Conservation (phyloP, 495 filamentous ascomycete species). For the Neurospora discreta region DNA sequence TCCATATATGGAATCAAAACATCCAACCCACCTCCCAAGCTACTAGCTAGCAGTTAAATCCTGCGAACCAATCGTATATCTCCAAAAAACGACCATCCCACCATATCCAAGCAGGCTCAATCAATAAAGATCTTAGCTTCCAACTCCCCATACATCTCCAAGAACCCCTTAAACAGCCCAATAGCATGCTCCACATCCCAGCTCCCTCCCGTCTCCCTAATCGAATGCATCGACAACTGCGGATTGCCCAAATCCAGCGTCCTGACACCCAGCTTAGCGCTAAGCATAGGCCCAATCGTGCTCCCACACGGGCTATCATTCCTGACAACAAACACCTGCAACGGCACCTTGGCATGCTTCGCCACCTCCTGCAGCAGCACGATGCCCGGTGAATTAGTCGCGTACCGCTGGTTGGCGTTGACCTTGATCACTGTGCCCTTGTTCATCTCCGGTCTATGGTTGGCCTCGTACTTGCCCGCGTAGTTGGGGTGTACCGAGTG, state of each 20-base stretch:
- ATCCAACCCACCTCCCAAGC: neutral
- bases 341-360: constrained; percentile 53
- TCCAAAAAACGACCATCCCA: neutral
- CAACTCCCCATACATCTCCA: constrained; percentile 67
- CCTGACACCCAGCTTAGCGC: constrained; percentile 69
- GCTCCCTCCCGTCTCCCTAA: constrained; percentile 79
- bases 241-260: constrained; percentile 92
- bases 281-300: constrained; percentile 94
- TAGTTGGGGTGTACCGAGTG: constrained; percentile 95
- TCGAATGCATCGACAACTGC: constrained; percentile 96
- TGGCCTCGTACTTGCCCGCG: constrained; percentile 74
- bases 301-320: constrained; percentile 91
- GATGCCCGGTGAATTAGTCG: constrained; percentile 91
- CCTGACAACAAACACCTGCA: constrained; percentile 92
- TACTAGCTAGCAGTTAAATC: neutral
- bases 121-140: constrained; percentile 77
- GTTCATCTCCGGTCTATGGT: constrained; percentile 91
- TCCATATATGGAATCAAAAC: neutral
- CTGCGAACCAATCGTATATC: neutral
- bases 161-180: constrained; percentile 79
- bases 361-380: constrained; percentile 84
- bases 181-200: constrained; percentile 84
- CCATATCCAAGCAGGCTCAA: constrained; percentile 12
- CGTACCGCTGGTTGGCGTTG: constrained; percentile 94
- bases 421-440: constrained; percentile 92